phyloP scores from a whole-genome alignment of 371 early-diverging fungal species.

The Basidiobolus heterosporus region DNA sequence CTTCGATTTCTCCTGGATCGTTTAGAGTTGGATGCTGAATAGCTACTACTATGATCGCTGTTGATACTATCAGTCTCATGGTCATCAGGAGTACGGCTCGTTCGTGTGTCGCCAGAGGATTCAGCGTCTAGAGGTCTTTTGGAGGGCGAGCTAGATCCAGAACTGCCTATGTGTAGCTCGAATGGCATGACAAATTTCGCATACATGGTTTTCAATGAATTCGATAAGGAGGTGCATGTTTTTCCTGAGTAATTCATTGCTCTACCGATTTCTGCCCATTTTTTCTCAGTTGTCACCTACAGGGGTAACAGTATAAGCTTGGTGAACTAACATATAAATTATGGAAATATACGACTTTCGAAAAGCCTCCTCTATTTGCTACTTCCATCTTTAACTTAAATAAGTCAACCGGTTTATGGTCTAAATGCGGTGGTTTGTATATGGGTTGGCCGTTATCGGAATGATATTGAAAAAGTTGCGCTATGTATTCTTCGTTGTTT shows the following conservation, averaged over 20 bases:
- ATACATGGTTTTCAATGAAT: constrained; percentile 62
- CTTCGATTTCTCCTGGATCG: no score
- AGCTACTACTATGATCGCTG: no score
- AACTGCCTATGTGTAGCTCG: constrained; percentile 42
- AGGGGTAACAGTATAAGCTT: background rate
- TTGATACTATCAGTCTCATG: no score
- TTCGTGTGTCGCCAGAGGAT: no score
- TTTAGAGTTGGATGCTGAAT: no score
- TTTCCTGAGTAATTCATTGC: constrained; percentile 57
- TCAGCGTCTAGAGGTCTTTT: background rate
- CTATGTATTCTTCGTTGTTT: no score
- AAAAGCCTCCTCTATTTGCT: constrained; percentile 53
- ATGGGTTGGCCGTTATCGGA: constrained; percentile 48
- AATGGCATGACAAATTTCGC: constrained; percentile 65
- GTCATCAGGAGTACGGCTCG: no score
- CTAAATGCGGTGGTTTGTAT: constrained; percentile 51
- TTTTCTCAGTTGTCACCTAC: constrained; percentile 57
- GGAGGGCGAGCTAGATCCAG: constrained; percentile 13
- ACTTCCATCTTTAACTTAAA: constrained; percentile 70
- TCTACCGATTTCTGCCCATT: constrained; percentile 81
- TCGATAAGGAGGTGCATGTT: constrained; percentile 71
- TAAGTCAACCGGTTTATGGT: constrained; percentile 71
- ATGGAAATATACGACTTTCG: constrained; percentile 23
- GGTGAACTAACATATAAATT: background rate
- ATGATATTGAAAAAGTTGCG: constrained; percentile 38